Conservation (phyloP, 2,329 filamentous ascomycete species). For the Aspergillus ochraceus region DNA sequence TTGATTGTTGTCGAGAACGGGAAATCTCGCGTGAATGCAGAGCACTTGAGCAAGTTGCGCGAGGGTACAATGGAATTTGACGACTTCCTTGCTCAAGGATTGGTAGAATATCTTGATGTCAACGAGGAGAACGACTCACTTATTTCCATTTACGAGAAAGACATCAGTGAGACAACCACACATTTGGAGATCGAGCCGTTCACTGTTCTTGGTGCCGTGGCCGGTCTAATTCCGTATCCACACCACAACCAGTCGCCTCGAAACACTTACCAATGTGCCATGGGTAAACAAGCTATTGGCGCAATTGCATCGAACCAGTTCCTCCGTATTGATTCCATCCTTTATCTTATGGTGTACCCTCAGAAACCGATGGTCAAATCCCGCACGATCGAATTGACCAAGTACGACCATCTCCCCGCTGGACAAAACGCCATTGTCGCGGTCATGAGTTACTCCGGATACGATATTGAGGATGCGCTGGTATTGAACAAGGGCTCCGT, state of each 20-base stretch:
- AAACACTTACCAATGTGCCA: constrained; percentile 99
- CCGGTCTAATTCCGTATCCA: constrained; percentile 93
- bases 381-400: constrained; percentile 91
- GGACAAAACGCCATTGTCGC: constrained; percentile 97
- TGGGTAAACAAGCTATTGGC: constrained; percentile 99
- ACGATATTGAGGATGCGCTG: constrained; percentile 98
- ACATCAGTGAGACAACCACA: constrained; percentile 80
- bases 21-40: constrained; percentile 73
- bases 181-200: constrained; percentile 98
- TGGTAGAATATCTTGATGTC: constrained; percentile 95
- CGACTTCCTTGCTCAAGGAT: constrained; percentile 83
- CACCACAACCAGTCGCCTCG: constrained; percentile 98
- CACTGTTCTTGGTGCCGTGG: constrained; percentile 91
- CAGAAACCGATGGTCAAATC: constrained; percentile 98
- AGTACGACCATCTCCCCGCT: constrained; percentile 95
- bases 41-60: constrained; percentile 78
- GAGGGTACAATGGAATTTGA: constrained; percentile 87
- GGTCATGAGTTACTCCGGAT: constrained; percentile 98
- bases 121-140: constrained; percentile 98
- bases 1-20: constrained; percentile 93
- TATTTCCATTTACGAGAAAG: constrained; percentile 83
- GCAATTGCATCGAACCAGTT: constrained; percentile 98
- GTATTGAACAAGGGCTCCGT: constrained; percentile 95
- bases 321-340: constrained; percentile 89
- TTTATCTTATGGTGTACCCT: constrained; percentile 96